phyloP scores from a whole-genome alignment of 805 yeast genomes.

The Lipomyces orientalis region DNA sequence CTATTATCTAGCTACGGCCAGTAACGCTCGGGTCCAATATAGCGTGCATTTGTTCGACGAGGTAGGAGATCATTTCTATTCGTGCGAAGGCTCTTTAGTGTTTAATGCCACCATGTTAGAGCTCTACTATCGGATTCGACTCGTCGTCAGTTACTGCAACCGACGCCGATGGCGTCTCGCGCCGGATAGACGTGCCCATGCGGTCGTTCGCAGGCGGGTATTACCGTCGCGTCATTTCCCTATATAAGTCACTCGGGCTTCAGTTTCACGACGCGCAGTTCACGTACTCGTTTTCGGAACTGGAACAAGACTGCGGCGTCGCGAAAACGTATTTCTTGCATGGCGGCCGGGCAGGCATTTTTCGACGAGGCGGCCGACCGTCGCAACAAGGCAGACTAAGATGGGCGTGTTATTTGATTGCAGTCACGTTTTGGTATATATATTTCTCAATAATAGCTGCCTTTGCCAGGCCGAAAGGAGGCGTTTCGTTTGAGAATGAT shows the following conservation, averaged over 20 bases:
- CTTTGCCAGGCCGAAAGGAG: conserved; percentile 20
- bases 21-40: conserved; percentile 11
- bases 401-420: conserved; percentile 9
- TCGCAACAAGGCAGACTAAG: background rate
- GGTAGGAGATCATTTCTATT: conserved; percentile 11
- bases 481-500: conserved; percentile 25
- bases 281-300: conserved; percentile 31
- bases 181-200: conserved; percentile 35
- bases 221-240: conserved; percentile 23
- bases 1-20: conserved; percentile 19
- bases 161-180: conserved; percentile 19
- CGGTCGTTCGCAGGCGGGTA: conserved; percentile 36
- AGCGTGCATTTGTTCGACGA: conserved; percentile 35
- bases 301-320: conserved; percentile 2
- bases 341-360: conserved; percentile 25
- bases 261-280: conserved; percentile 30
- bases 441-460: conserved; percentile 27
- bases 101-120: conserved; percentile 4
- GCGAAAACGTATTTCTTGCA: conserved; percentile 29
- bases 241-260: conserved; percentile 31
- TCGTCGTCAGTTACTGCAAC: conserved; percentile 27
- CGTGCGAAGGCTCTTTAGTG: no score
- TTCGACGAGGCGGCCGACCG: conserved; percentile 28
- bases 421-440: conserved; percentile 18
- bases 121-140: conserved; percentile 28